Percentiles rank a stretch among this genome's conserved stretches.
Conservation (phyloP, 352 stramenopile species). For the Phytophthora rubi region DNA sequence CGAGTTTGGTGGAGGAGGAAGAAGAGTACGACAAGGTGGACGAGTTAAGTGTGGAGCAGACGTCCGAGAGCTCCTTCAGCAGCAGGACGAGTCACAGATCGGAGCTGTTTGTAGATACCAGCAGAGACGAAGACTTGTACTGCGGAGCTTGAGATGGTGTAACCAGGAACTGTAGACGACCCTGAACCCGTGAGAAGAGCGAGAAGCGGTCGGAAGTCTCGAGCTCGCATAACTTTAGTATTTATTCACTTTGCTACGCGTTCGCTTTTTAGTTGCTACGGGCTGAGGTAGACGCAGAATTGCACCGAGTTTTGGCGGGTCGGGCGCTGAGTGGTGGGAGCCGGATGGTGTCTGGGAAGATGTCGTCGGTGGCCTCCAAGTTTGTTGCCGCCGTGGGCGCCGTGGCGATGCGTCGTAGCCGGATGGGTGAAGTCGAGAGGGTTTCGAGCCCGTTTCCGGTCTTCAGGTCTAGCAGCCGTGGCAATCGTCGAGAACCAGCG, state of each 20-base stretch:
- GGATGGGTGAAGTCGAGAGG: conserved; percentile 42
- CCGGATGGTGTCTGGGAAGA: conserved; percentile 43
- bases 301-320: conserved; percentile 15
- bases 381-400: conserved; percentile 37
- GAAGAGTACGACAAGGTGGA: conserved; percentile 12
- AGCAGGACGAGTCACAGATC: conserved; percentile 4
- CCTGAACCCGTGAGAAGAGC: background rate
- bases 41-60: background rate
- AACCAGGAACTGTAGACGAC: background rate
- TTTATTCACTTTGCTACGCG: conserved; percentile 36
- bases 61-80: conserved; percentile 6
- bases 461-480: conserved; percentile 24
- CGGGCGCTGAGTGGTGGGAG: conserved; percentile 54
- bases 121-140: conserved; percentile 12
- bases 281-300: conserved; percentile 10
- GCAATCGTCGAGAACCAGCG: conserved; percentile 32
- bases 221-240: conserved; percentile 26
- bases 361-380: conserved; percentile 19
- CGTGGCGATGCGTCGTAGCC: conserved; percentile 52
- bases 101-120: conserved; percentile 32
- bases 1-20: conserved; percentile 20
- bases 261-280: conserved; percentile 16
- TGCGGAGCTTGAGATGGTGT: conserved; percentile 21
- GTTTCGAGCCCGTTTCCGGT: conserved; percentile 11
- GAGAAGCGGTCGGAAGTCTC: conserved; percentile 14